Evolutionary conservation across 192 early-diverging fungal species (phyloP).

Genomic region (Backusella sp.): DNA sequence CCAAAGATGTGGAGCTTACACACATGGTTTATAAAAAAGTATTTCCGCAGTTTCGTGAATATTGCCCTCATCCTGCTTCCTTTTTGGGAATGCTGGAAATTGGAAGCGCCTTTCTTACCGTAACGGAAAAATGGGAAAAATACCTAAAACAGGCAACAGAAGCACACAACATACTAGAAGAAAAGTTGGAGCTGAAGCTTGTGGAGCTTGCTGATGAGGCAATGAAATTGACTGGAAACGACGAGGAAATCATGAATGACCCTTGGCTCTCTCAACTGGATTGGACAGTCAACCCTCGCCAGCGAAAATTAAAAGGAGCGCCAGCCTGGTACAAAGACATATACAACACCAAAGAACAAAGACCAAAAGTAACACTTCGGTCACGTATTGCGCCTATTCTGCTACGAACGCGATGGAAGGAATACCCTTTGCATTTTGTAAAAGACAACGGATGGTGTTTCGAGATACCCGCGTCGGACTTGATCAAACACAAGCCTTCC

Average conservation of each 20-base stretch:
- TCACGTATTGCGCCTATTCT: slow-evolving; percentile 79
- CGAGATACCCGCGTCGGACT: slow-evolving; percentile 28
- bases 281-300: slow-evolving; percentile 56
- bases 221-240: slow-evolving; percentile 16
- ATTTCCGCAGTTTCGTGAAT: slow-evolving; percentile 66
- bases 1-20: slow-evolving; percentile 81
- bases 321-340: slow-evolving; percentile 85
- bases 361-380: slow-evolving; percentile 66
- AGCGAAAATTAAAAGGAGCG: slow-evolving; percentile 51
- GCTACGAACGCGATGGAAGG: slow-evolving; percentile 80
- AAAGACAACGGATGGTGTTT: slow-evolving; percentile 79
- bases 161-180: slow-evolving; percentile 51
- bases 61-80: slow-evolving; percentile 93
- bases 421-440: slow-evolving; percentile 76
- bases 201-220: slow-evolving; percentile 41
- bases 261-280: slow-evolving; percentile 84
- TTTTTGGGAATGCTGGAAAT: slow-evolving; percentile 91
- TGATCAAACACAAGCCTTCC: slow-evolving; percentile 19
- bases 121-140: slow-evolving; percentile 74
- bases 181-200: slow-evolving; percentile 48
- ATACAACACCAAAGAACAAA: slow-evolving; percentile 57
- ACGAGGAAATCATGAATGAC: slow-evolving; percentile 54
- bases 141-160: slow-evolving; percentile 63
- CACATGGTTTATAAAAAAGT: slow-evolving; percentile 67
- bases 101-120: slow-evolving; percentile 82